These are phyloP conservation scores for Fusarium compactum DNA, from an alignment of 2,329 filamentous ascomycete genomes.

Conservation along the genomic window DNA sequence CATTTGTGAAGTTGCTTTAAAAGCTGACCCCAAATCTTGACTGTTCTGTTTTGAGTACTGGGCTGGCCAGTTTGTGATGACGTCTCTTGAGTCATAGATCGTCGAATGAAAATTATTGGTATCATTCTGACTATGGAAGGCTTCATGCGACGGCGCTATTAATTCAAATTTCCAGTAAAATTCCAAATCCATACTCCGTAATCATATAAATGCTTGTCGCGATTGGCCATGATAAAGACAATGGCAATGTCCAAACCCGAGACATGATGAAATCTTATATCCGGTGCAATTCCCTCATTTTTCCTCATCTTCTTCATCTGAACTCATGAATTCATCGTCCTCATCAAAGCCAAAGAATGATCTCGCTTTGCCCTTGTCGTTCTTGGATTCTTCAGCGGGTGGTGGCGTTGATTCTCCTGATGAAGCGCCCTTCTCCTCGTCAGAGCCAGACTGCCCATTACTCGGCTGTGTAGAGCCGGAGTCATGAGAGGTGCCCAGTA, in stretches of 20 bases:
- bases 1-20: conserved; percentile 51
- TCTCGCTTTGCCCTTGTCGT: conserved; percentile 56
- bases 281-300: conserved; percentile 13
- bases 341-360: conserved; percentile 84
- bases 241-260: background rate
- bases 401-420: conserved; percentile 64
- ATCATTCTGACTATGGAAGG: conserved; percentile 37
- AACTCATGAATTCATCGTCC: conserved; percentile 80
- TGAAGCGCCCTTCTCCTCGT: conserved; percentile 56
- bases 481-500: conserved; percentile 64
- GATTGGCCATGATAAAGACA: conserved; percentile 34
- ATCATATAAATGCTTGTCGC: conserved; percentile 37
- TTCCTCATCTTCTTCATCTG: conserved; percentile 66
- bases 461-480: conserved; percentile 56
- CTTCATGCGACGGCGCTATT: conserved; percentile 31
- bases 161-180: conserved; percentile 29
- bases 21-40: conserved; percentile 43
- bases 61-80: conserved; percentile 25
- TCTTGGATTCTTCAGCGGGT: conserved; percentile 57
- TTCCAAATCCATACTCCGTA: conserved; percentile 42
- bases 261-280: background rate
- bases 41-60: conserved; percentile 34
- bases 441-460: conserved; percentile 47
- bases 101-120: conserved; percentile 28
- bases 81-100: conserved; percentile 25